phyloP scores from a whole-genome alignment of 2,329 filamentous ascomycete species.

The Hypoxylon sp. region DNA sequence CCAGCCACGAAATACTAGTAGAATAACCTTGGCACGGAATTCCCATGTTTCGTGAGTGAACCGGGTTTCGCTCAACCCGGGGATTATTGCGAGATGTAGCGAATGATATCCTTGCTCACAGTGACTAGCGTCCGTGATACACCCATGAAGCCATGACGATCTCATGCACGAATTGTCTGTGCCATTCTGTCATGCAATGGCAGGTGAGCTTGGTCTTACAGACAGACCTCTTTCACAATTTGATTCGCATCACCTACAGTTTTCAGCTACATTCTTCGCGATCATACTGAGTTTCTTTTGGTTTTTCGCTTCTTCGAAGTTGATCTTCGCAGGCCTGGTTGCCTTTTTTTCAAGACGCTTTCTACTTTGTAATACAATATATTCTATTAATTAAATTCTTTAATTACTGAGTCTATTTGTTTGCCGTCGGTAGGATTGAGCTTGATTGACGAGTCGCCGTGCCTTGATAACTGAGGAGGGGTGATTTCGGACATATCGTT shows the following conservation, averaged over 20 bases:
- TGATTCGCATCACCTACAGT: slow-evolving; percentile 19
- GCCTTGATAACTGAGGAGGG: background rate
- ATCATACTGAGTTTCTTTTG: slow-evolving; percentile 14
- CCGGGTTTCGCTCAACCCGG: slow-evolving; percentile 20
- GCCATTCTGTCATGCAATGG: slow-evolving; percentile 16
- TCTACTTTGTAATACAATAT: slow-evolving; percentile 29
- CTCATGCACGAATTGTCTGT: slow-evolving; percentile 35
- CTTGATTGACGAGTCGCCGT: background rate
- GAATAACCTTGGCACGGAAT: slow-evolving; percentile 2
- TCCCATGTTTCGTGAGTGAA: slow-evolving; percentile 24
- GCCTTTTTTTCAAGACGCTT: slow-evolving; percentile 39
- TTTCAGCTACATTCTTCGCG: slow-evolving; percentile 16
- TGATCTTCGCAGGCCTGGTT: slow-evolving; percentile 53
- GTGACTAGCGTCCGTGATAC: slow-evolving; percentile 28
- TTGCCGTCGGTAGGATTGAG: slow-evolving; percentile 8
- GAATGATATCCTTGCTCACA: slow-evolving; percentile 31
- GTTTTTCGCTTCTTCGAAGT: slow-evolving; percentile 51
- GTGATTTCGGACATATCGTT: background rate
- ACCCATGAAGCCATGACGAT: slow-evolving; percentile 39
- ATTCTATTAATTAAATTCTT: slow-evolving; percentile 22
- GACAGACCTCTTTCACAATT: slow-evolving; percentile 12
- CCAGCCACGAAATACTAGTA: slow-evolving; percentile 1
- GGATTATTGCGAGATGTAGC: slow-evolving; percentile 12
- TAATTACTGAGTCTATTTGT: slow-evolving; percentile 1
- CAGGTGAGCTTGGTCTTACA: slow-evolving; percentile 3